Percentiles rank a stretch among this genome's conserved stretches.
Conservation (phyloP, 352 stramenopile genomes). For the Globisporangium parvum region DNA sequence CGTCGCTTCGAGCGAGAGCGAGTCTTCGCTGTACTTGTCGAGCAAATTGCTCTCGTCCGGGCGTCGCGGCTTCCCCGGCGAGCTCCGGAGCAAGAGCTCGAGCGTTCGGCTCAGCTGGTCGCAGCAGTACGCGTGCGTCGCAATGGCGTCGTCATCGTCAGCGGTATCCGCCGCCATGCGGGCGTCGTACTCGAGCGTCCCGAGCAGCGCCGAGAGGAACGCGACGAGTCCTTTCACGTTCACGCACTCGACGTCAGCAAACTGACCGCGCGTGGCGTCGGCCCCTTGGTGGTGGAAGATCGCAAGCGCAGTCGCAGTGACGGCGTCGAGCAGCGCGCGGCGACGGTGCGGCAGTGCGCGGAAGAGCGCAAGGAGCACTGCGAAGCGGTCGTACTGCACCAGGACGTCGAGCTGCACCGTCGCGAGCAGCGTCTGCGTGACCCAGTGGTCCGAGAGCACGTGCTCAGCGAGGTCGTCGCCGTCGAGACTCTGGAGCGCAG, state of each 20-base stretch:
- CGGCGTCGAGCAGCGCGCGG: slow-evolving; percentile 27
- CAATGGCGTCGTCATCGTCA: slow-evolving; percentile 19
- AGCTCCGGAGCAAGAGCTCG: slow-evolving; percentile 51
- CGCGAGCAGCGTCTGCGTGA: slow-evolving; percentile 33
- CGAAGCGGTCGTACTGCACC: slow-evolving; percentile 55
- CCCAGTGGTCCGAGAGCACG: slow-evolving; percentile 46
- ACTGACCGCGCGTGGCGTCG: slow-evolving; percentile 7
- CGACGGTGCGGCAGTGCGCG: slow-evolving; percentile 27
- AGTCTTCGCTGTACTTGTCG: slow-evolving; percentile 60
- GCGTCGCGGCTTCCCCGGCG: slow-evolving; percentile 30
- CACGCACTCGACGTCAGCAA: slow-evolving; percentile 30
- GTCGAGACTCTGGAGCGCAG: slow-evolving; percentile 23
- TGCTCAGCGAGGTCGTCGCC: slow-evolving; percentile 28
- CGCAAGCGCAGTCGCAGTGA: slow-evolving; percentile 35
- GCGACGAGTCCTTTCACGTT: slow-evolving; percentile 53
- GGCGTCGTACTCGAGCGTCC: slow-evolving; percentile 29
- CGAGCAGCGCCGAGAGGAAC: slow-evolving; percentile 45
- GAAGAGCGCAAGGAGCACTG: slow-evolving; percentile 54
- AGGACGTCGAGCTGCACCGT: slow-evolving; percentile 51
- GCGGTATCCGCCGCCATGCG: slow-evolving; percentile 17
- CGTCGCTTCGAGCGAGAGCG: slow-evolving; percentile 55
- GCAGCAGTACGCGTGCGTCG: slow-evolving; percentile 29
- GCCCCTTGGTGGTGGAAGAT: slow-evolving; percentile 61
- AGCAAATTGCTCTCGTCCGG: slow-evolving; percentile 43
- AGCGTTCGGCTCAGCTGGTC: slow-evolving; percentile 40